phyloP scores from a whole-genome alignment of 2,329 filamentous ascomycete genomes.

The Fusarium aywerte region DNA sequence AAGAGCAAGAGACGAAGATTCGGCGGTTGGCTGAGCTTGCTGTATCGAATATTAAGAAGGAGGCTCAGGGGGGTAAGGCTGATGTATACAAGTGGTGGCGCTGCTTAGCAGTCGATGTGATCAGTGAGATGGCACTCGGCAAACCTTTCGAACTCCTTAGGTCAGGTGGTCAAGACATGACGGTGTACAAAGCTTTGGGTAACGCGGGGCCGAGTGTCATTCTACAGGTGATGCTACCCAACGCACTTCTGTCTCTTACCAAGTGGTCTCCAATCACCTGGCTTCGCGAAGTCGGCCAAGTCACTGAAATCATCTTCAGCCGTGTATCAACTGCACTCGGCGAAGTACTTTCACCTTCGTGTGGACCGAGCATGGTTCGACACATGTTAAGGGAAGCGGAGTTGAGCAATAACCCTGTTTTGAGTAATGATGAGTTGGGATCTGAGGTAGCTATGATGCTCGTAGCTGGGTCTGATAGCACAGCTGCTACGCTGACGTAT shows the following conservation, averaged over 20 bases:
- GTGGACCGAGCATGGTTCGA: background rate
- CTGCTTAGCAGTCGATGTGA: conserved; percentile 8
- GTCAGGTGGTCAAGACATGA: background rate
- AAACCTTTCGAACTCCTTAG: background rate
- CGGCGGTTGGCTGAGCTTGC: background rate
- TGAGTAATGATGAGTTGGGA: conserved; percentile 9
- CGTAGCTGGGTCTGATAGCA: conserved; percentile 18
- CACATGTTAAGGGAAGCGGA: background rate
- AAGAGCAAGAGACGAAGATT: background rate
- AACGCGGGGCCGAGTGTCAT: background rate
- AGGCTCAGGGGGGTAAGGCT: background rate
- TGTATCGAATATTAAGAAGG: background rate
- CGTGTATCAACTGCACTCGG: background rate
- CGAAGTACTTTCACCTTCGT: background rate
- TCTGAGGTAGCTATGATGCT: conserved; percentile 10
- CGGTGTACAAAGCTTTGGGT: background rate
- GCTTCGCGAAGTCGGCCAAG: background rate
- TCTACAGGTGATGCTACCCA: conserved; percentile 4
- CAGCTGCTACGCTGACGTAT: conserved; percentile 8
- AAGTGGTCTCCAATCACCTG: conserved; percentile 9
- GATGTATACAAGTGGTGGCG: conserved; percentile 25
- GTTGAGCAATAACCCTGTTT: background rate
- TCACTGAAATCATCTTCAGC: conserved; percentile 2
- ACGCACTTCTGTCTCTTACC: background rate
- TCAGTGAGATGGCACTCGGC: conserved; percentile 12